Conservation (phyloP, 768 basidiomycete genomes). For the Polyporus arcularius region DNA sequence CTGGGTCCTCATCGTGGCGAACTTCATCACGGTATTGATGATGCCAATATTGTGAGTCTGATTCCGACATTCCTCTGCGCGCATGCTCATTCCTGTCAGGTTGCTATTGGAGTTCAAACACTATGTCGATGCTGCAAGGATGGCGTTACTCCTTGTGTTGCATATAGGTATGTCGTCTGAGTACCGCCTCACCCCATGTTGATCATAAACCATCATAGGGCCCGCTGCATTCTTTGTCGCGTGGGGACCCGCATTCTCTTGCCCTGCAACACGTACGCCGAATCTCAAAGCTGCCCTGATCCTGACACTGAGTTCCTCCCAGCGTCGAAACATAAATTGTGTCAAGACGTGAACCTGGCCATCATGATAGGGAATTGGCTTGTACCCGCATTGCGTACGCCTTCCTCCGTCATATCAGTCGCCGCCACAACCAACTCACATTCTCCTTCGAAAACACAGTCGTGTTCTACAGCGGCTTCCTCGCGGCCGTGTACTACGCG, state of each 20-base stretch:
- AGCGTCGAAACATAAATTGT: conserved; percentile 37
- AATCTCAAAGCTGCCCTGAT: not conserved
- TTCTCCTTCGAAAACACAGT: conserved; percentile 33
- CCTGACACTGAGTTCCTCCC: not conserved
- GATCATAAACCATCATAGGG: conserved; percentile 30
- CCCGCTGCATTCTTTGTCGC: conserved; percentile 44
- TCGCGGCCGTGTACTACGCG: conserved; percentile 26
- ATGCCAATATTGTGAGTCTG: conserved; percentile 43
- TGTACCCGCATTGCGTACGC: conserved; percentile 51
- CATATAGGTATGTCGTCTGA: conserved; percentile 44
- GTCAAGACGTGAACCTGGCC: conserved; percentile 48
- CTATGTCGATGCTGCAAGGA: conserved; percentile 44
- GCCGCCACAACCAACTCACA: not conserved
- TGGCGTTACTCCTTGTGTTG: conserved; percentile 44
- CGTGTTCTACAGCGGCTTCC: conserved; percentile 39
- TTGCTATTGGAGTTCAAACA: no score
- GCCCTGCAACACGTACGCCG: conserved; percentile 43
- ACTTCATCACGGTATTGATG: conserved; percentile 19
- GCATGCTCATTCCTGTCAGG: not conserved
- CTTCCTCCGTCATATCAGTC: not conserved
- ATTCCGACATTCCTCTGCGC: not conserved
- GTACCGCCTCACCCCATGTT: not conserved
- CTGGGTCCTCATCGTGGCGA: conserved; percentile 39
- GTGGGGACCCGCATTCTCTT: conserved; percentile 45
- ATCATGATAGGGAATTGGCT: conserved; percentile 56